Evolutionary conservation across 2,329 filamentous ascomycete species (phyloP).

Genomic region (Aschersonia sp.): DNA sequence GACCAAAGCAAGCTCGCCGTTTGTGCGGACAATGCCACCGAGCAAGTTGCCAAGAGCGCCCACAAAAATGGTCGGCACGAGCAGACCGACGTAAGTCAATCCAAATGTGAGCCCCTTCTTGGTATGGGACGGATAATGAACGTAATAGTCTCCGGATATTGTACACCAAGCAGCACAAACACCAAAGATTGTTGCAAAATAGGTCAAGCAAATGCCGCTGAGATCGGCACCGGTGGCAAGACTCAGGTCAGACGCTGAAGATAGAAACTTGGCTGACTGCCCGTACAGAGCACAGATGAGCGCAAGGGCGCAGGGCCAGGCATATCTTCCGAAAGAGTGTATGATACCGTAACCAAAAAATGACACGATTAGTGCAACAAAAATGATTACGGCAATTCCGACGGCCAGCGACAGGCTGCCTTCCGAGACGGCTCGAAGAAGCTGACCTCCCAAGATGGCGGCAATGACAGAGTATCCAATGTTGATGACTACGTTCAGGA

Average conservation of each 20-base stretch:
- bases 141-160: constrained; percentile 7
- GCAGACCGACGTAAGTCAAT: constrained; percentile 6
- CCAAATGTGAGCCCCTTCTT: constrained; percentile 7
- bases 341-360: constrained; percentile 10
- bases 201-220: constrained; percentile 6
- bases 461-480: constrained; percentile 9
- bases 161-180: constrained; percentile 5
- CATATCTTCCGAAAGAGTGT: constrained; percentile 9
- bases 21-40: constrained; percentile 1
- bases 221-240: constrained; percentile 1
- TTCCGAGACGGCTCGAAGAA: constrained; percentile 9
- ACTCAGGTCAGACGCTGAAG: constrained; percentile 1
- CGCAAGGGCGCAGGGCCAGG: constrained; percentile 8
- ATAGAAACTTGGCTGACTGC: constrained; percentile 7
- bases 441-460: constrained; percentile 8
- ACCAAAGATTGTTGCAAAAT: constrained; percentile 9
- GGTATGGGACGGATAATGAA: constrained; percentile 6
- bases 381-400: constrained; percentile 8
- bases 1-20: background rate
- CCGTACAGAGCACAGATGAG: constrained; percentile 8
- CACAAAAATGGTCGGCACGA: constrained; percentile 6
- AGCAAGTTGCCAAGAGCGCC: constrained; percentile 5
- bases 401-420: constrained; percentile 8
- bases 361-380: constrained; percentile 9
- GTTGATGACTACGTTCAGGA: constrained; percentile 9